Evolutionary conservation across 164 flowering plant genomes (phyloP), one percentile per base, ranked within the genome.

Genomic region (Aristolochia contorta): DNA sequence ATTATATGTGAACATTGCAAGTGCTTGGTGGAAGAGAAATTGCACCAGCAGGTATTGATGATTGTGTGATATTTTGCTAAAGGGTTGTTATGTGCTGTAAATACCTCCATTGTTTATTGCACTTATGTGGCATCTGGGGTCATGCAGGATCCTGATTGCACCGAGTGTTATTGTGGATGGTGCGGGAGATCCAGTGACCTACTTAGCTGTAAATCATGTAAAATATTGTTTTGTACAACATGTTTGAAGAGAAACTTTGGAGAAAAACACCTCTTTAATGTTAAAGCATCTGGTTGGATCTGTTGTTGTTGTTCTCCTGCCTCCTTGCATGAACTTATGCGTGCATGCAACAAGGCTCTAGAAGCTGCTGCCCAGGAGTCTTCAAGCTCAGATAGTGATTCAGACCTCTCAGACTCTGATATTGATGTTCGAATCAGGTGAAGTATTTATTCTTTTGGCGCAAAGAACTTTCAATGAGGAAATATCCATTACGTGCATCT

Each of bases 101-200:
- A 37, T 37, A 37, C 7, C 12, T 37, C 43, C 43, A 37, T 37
- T 10, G 10, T 21, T 45, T 19, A 41, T 73, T 20, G 22, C 25
- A 9, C 21, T 59, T 27, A 33, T 25, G 15, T 71, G 16, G 20
- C 21, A 43, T 50, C 13, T 13, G 47, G 47, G 33, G 18, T 50
- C 23, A 21, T 60, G 66, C 82, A 85, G 92, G 91, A 83, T 67
- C 77, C 73, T 65, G 91, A 82, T 72, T 84, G 86, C 71, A 78
- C 78, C 3, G 89, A 79, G 67, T 72, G 89, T 62, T 84, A 75
- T 65, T 90, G 97, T 79, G 82, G 80, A 59, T 90, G 97, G 97
- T 90, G 97, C 72, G 97, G 95, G 58, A 64, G 62, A 66, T 74
- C 68, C 67, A 69, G 61, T 64, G 85, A 85, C 56, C 72, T 90